Evolutionary conservation across 257 asterid species (phyloP), one percentile per base, ranked within the genome.

Genomic region (Dorcoceras hygrometricum): DNA sequence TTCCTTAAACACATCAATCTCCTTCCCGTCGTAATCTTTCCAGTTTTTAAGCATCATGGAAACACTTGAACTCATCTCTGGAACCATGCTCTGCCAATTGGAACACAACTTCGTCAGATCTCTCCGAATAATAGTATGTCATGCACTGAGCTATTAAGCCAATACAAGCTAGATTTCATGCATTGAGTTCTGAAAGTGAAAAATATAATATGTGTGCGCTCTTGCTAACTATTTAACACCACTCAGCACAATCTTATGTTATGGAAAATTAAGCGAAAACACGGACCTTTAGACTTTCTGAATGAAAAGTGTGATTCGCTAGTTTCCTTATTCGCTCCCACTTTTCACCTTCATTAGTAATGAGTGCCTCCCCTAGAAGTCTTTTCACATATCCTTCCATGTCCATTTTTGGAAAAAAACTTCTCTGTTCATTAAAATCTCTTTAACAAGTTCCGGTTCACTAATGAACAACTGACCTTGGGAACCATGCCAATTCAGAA

Each of bases 291-390:
- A 84, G 74, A 26, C 83, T 70, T 59, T 84, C 78, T 1, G 83
- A 78, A 71, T 84, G 87, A 72, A 79, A 84, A n/a, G 87, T 75
- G 58, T 76, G 87, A 58, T 84, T 71, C 4, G 89, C 89, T 55
- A 84, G 55, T 73, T 77, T 81, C 22, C 89, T 55, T 2, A 81
- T 69, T 53, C 62, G 79, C 0, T 81, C 76, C 89, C 89, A 84
- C 71, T 79, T 81, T 71, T 79, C 83, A 18, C 89, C 89, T 59
- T 84, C 89, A 11, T 76, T 75, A 0, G 83, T 75, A 27, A 77
- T 71, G 18, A 84, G 71, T 24, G 85, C 68, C 59, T 81, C 83
- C 0, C 89, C 89, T 0, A 81, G 75, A 23, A 77, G 68, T 71
- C 71, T 81, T 79, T 77, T 81, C 11, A 63, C 68, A 39, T 55